Evolutionary conservation across 257 asterid genomes (phyloP).

Genomic region (Capsicum rhomboideum): DNA sequence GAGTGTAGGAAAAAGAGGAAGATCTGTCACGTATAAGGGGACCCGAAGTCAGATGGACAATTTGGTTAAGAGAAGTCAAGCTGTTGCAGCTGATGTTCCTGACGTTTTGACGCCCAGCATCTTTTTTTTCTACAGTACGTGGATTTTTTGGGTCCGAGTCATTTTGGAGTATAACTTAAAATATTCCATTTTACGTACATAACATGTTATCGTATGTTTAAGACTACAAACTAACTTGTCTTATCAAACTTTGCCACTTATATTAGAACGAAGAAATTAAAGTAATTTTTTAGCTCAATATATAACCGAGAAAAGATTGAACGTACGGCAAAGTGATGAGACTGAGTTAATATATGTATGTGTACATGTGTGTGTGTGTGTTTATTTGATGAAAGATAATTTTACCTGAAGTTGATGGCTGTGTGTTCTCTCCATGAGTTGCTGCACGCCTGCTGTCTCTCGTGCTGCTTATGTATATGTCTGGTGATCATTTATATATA

Average conservation of each 20-base stretch:
- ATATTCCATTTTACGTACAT: no score
- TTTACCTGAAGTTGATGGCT: not conserved
- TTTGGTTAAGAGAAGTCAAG: conserved; percentile 54
- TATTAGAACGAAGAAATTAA: no score
- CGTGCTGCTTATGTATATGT: not conserved
- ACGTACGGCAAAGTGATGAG: no score
- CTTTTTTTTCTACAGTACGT: no score
- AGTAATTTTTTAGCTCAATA: no score
- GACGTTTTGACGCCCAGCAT: conserved; percentile 16
- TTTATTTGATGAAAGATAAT: not conserved
- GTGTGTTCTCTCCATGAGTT: not conserved
- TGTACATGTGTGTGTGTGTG: not conserved
- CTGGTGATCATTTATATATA: not conserved
- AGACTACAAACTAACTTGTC: no score
- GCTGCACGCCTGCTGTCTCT: not conserved
- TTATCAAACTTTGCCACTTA: no score
- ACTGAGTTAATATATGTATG: no score
- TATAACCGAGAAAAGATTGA: no score
- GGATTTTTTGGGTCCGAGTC: no score
- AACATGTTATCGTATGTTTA: no score
- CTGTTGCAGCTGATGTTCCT: conserved; percentile 9
- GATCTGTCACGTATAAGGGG: conserved; percentile 55
- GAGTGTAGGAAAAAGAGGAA: conserved; percentile 62
- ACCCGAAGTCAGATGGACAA: conserved; percentile 68
- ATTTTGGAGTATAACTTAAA: no score